Conservation (phyloP, 2,329 filamentous ascomycete species). For the Uncinocarpus reesii region DNA sequence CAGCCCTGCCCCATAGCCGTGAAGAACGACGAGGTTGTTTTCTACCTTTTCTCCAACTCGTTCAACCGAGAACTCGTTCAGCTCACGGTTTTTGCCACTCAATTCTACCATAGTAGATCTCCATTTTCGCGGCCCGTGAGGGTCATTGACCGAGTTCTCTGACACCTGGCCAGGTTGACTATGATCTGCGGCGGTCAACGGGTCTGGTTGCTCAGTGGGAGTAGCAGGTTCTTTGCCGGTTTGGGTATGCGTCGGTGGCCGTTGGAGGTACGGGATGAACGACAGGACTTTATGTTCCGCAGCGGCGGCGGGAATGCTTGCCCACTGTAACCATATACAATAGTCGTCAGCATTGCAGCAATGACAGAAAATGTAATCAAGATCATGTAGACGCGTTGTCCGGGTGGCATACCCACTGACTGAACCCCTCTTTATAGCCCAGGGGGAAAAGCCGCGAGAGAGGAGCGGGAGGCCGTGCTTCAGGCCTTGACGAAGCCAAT, state of each 20-base stretch:
- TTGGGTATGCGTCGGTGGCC: conserved; percentile 58
- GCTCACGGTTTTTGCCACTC: conserved; percentile 69
- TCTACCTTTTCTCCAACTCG: conserved; percentile 66
- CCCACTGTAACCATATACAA: conserved; percentile 53
- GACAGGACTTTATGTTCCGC: conserved; percentile 84
- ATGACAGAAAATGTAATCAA: conserved; percentile 15
- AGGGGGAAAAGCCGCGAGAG: conserved; percentile 60
- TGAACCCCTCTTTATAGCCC: conserved; percentile 81
- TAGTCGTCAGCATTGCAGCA: conserved; percentile 10
- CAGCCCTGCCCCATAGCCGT: conserved; percentile 90
- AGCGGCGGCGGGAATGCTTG: conserved; percentile 64
- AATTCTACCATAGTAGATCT: conserved; percentile 73
- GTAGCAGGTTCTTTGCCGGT: conserved; percentile 39
- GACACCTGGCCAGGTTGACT: conserved; percentile 38
- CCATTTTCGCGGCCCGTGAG: conserved; percentile 78
- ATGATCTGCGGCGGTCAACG: conserved; percentile 29
- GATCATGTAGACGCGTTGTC: neutral
- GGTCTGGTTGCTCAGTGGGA: conserved; percentile 19
- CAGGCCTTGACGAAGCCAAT: conserved; percentile 21
- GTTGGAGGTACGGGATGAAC: conserved; percentile 69
- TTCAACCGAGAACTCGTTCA: conserved; percentile 92
- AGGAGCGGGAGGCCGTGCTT: conserved; percentile 28
- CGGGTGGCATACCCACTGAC: conserved; percentile 56
- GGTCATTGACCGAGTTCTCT: conserved; percentile 51
- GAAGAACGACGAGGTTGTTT: conserved; percentile 86